These are phyloP conservation scores for Ustilago vetiveriae DNA, from an alignment of 1,284 basidiomycete genomes.

Conservation along the genomic window DNA sequence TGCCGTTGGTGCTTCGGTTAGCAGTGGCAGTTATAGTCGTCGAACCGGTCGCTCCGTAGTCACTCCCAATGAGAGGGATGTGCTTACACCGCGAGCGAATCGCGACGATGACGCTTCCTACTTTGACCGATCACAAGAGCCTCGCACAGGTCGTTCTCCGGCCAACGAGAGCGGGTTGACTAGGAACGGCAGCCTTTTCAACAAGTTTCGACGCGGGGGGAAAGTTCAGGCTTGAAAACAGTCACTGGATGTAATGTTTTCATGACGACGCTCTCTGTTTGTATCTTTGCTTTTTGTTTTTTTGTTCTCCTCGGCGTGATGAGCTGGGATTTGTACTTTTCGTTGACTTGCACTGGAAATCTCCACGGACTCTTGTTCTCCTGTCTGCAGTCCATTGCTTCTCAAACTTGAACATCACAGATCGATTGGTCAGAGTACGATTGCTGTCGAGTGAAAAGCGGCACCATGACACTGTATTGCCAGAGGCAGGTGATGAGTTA, in stretches of 20 bases:
- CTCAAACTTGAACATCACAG: too few species aligned
- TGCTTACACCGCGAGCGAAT: conserved; percentile 28
- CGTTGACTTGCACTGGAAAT: not conserved
- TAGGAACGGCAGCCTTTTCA: conserved; percentile 40
- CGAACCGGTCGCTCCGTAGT: conserved; percentile 12
- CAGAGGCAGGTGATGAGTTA: too few species aligned
- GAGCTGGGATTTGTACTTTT: not conserved
- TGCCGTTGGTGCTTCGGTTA: conserved; percentile 10
- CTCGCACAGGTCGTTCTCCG: conserved; percentile 21
- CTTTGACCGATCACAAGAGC: conserved; percentile 19
- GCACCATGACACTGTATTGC: too few species aligned
- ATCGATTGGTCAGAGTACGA: too few species aligned
- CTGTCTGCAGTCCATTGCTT: too few species aligned
- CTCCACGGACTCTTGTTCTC: not conserved
- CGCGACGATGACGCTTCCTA: conserved; percentile 21
- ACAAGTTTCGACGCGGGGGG: conserved; percentile 36
- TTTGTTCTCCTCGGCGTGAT: too few species aligned
- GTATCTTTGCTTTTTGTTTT: not conserved
- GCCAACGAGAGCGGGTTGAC: conserved; percentile 17
- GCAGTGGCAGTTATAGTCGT: conserved; percentile 30
- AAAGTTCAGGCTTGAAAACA: too few species aligned
- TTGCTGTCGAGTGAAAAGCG: too few species aligned
- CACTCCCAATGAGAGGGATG: conserved; percentile 28
- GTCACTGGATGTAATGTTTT: too few species aligned
- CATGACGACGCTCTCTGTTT: too few species aligned